Evolutionary conservation across 2,329 filamentous ascomycete genomes (phyloP), one percentile per base, ranked within the genome.

Genomic region (Geoglossum cookeanum): DNA sequence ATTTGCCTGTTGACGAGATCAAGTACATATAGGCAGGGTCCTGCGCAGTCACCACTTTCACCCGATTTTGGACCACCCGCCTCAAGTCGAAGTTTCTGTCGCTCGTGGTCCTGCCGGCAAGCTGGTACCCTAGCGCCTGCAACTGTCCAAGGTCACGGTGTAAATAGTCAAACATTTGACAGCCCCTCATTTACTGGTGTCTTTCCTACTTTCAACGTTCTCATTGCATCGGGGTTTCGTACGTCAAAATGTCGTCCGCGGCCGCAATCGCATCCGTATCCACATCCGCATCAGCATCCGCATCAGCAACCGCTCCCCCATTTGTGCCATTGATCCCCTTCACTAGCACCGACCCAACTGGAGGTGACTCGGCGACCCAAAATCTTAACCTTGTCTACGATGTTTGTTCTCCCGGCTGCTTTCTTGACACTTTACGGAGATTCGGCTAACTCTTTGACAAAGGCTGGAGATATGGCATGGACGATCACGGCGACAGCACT

Each of bases 341-440:
- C 71, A 87, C 87, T 72, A 78, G 78, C 65, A 81, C 81, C 17
- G 72, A 72, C 39, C 68, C 73, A 27, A 80, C 78, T 6, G 85
- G 86, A 61, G 85, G 85, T 72, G 72, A 81, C 71, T 75, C 84
- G 30, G 70, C 81, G 59, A 73, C 72, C 1, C 72, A 85, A 62
- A 79, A 95, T 69, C 77, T 94, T 63, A 95, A 95, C 70, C 73
- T 90, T 64, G 94, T 80, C 71, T 95, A 94, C 72, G 79, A 87
- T 68, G 84, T 86, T 73, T 63, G 77, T 66, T 66, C 54, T 35
- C 52, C 22, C 11, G 56, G 39, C 27, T 7, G 48, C 32, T 29
- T 39, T 53, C 17, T 11, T 33, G 15, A 47, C 9, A 17, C 56
- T 4, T n/a, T 8, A n/a, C 55, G 15, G 11, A 30, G 30, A n/a